phyloP scores from a whole-genome alignment of 2,329 filamentous ascomycete species.

The Cercospora janseana region DNA sequence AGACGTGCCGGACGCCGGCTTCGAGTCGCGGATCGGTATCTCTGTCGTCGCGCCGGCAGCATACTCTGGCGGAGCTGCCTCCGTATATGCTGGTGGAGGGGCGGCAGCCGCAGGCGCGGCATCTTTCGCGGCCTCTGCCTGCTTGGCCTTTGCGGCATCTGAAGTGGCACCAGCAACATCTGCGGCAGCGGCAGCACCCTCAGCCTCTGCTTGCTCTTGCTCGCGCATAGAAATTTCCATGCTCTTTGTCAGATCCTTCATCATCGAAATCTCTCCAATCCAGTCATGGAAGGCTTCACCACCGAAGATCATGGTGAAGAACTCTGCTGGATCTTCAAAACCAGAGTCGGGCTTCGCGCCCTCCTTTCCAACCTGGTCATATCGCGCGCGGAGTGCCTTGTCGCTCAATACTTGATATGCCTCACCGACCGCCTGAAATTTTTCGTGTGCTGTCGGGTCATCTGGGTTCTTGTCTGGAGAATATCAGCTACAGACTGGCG shows the following conservation, averaged over 20 bases:
- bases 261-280: constrained; percentile 96
- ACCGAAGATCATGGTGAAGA: constrained; percentile 98
- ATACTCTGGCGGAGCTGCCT: constrained; percentile 12
- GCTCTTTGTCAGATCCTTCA: constrained; percentile 96
- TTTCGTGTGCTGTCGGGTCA: constrained; percentile 87
- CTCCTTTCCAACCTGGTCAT: constrained; percentile 97
- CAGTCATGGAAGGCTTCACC: constrained; percentile 94
- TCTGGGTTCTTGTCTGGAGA: constrained; percentile 89
- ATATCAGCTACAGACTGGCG: constrained; percentile 2
- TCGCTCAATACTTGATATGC: constrained; percentile 83
- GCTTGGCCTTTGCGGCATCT: constrained; percentile 30
- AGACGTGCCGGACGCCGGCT: constrained; percentile 40
- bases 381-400: constrained; percentile 79
- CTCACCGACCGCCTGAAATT: constrained; percentile 81
- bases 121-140: constrained; percentile 23
- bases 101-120: constrained; percentile 23
- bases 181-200: constrained; percentile 47
- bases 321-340: constrained; percentile 92
- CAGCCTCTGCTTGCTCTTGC: constrained; percentile 62
- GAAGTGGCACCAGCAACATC: constrained; percentile 47
- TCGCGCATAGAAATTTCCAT: constrained; percentile 96
- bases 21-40: constrained; percentile 29
- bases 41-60: constrained; percentile 23
- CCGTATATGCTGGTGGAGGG: constrained; percentile 21
- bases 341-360: constrained; percentile 85